Evolutionary conservation across 176 grass and related monocot species (phyloP), one percentile per base, ranked within the genome.

Genomic region (Triticum urartu): DNA sequence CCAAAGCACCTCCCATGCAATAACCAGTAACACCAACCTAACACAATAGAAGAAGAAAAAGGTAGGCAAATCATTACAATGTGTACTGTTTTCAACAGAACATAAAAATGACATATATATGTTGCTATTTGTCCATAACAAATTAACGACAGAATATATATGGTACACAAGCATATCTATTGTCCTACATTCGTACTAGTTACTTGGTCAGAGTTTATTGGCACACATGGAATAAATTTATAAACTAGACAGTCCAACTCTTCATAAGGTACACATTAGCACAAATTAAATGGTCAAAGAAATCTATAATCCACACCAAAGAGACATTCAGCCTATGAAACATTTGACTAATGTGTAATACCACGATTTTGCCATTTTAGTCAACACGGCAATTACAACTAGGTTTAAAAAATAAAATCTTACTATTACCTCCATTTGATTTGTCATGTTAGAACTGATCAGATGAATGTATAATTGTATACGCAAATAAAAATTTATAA

Each of bases 21-120:
- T 90, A 98, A 59, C 97, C 94, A 79, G 92, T 95, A 20, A 98
- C 97, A 94, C 97, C 94, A 89, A 93, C 94, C 97, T 98, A 64
- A 24, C 3, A 59, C 56, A 59, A 66, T 15, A 7, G 33, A 6
- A 1, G 33, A 34, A 34, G 18, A 14, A 77, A 30, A 33, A 33
- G 64, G 48, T 64, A 52, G 15, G 34, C 24, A 67, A 59, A 43
- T 80, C 1, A 39, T 65, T 66, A 24, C 61, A 87, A 80, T 14
- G 1, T 72, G 40, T 32, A 32, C 21, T 71, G 30, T 38, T 84
- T 72, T 64, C 3, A 5, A 64, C 2, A 64, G 5, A 81, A 36
- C 28, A 64, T 28, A 65, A 7, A 39, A 5, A 79, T 48, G 21
- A 38, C 34, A 32, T 52, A 25, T 65, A 32, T 66, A 12, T 65